These are phyloP conservation scores for Peronospora belbahrii DNA, from an alignment of 352 stramenopile species.

Conservation along the genomic window DNA sequence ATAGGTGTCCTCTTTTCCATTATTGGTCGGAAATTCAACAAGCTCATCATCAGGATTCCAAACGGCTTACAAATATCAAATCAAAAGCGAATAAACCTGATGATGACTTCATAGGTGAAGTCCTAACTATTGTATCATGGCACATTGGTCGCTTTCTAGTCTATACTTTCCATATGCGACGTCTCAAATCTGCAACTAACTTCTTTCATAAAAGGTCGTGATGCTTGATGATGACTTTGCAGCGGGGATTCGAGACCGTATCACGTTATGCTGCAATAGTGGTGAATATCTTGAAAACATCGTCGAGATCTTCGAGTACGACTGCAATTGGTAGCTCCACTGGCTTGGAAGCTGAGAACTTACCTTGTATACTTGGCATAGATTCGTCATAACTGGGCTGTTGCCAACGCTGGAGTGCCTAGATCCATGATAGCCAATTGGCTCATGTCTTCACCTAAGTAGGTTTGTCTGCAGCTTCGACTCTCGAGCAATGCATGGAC, in stretches of 20 bases:
- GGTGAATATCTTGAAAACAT: conserved; percentile 46
- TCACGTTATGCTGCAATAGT: conserved; percentile 39
- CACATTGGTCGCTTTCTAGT: conserved; percentile 49
- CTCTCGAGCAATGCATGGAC: background rate
- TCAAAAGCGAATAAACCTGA: too few relatives aligned
- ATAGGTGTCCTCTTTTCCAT: background rate
- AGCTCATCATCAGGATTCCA: background rate
- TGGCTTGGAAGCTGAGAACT: too few relatives aligned
- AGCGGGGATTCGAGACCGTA: conserved; percentile 66
- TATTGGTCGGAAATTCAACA: background rate
- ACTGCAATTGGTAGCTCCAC: too few relatives aligned
- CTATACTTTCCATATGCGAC: conserved; percentile 31
- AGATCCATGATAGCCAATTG: conserved; percentile 56
- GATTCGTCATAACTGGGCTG: conserved; percentile 75
- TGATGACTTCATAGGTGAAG: conserved; percentile 40
- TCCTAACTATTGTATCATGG: conserved; percentile 65
- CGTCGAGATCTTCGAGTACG: too few relatives aligned
- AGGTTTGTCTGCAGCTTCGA: conserved; percentile 25
- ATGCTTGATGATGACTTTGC: conserved; percentile 83
- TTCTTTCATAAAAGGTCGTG: conserved; percentile 81
- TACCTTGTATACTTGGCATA: conserved; percentile 18
- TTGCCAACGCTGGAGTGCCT: conserved; percentile 69
- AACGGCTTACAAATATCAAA: too few relatives aligned
- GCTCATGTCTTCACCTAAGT: conserved; percentile 48
- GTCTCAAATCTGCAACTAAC: conserved; percentile 46